phyloP scores from a whole-genome alignment of 306 rosid genomes.

The Cucurbita maxima region DNA sequence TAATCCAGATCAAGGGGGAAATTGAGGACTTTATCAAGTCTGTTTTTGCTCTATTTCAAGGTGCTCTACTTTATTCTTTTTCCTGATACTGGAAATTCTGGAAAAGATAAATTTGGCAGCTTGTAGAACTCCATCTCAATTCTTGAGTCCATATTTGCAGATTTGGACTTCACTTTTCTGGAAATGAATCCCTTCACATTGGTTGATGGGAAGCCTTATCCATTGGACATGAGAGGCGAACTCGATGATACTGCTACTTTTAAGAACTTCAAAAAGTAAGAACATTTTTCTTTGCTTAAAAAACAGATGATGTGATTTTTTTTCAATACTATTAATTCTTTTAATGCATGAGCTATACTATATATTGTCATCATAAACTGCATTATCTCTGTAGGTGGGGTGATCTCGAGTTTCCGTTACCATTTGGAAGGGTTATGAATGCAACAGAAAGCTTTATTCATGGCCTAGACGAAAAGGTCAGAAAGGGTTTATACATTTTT shows the following conservation, averaged over 20 bases:
- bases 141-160: conserved; percentile 28
- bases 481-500: not conserved
- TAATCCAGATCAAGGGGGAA: conserved; percentile 53
- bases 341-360: not conserved
- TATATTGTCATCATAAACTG: conserved; percentile 5
- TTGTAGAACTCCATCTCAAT: not conserved
- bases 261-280: conserved; percentile 91
- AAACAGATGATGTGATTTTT: not conserved
- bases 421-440: conserved; percentile 93
- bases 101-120: not conserved
- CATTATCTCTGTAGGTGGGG: conserved; percentile 64
- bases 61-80: conserved; percentile 18
- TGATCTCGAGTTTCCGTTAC: conserved; percentile 67
- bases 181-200: conserved; percentile 95
- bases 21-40: conserved; percentile 68
- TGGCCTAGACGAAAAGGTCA: conserved; percentile 87
- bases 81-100: not conserved
- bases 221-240: conserved; percentile 99
- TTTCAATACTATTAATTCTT: not conserved
- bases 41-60: conserved; percentile 70
- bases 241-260: conserved; percentile 90
- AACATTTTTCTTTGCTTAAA: not conserved
- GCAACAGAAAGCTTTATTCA: conserved; percentile 68
- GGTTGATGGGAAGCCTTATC: conserved; percentile 87
- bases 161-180: conserved; percentile 92